Evolutionary conservation across 2,329 filamentous ascomycete genomes (phyloP), one percentile per base, ranked within the genome.

Genomic region (Penicillium sp.): DNA sequence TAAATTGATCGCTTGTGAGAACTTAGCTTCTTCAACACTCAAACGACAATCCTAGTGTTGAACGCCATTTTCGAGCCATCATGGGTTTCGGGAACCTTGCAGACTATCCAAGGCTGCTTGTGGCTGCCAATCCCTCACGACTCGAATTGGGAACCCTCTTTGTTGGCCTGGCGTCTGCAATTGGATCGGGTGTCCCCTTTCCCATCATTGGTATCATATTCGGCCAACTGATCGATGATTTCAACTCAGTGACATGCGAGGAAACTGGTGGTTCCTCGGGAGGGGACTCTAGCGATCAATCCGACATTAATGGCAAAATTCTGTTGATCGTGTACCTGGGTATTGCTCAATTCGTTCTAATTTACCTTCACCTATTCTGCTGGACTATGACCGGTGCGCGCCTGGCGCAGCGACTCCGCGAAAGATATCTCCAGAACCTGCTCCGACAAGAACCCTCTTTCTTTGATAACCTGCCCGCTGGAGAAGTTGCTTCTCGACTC

Each of bases 361-460:
- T 89, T 62, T 91, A 89, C 71, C 73, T 80, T 54, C 84, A 89
- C 67, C 79, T 86, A 31, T 77, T 83, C 10, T 87, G 82, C 63
- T 90, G 86, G 86, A 85, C 80, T 61, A 76, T 89, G 63, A 80
- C 83, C 59, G 86, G 86, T 55, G 85, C 86, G 60, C 82, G 86
- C 4, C 77, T 90, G 9, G 84, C 85, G 47, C 84, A 85, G 61
- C 80, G 87, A 33, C 75, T 89, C 43, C 82, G 87, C 46, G 83
- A 86, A 62, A 77, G 75, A 38, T 89, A 89, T 64, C 78, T 89
- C 38, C 75, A 78, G 27, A 81, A 79, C 19, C 71, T 89, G 19
- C 75, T 89, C 15, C 76, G 80, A 48, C 86, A 89, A 67, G 85
- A 88, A 56, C 81, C 85, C 0, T 76, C 84, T 15, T 89, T 84